These are phyloP conservation scores for Phytophthora hybrid DNA, from an alignment of 352 stramenopile species.

Conservation along the genomic window DNA sequence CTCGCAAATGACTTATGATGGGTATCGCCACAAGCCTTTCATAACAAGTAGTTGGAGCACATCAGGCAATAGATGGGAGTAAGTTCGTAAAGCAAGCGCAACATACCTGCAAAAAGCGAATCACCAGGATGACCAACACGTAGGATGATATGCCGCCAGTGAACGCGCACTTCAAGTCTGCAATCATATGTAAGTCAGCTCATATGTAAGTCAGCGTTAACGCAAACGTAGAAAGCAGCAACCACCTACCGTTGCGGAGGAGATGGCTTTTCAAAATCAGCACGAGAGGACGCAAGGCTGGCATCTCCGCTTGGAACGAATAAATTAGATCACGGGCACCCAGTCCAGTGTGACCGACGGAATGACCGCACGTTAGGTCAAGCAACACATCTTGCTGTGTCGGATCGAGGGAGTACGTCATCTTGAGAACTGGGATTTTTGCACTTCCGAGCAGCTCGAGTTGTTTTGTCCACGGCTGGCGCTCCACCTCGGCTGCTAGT, in stretches of 20 bases:
- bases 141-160: constrained; percentile 97
- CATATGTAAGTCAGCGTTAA: background rate
- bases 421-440: constrained; percentile 97
- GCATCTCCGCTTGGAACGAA: constrained; percentile 90
- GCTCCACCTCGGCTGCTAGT: constrained; percentile 85
- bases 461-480: constrained; percentile 76
- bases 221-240: constrained; percentile 30
- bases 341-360: constrained; percentile 94
- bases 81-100: background rate
- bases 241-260: constrained; percentile 54
- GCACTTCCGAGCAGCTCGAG: constrained; percentile 95
- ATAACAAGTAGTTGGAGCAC: background rate
- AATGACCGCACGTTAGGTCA: constrained; percentile 96
- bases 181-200: background rate
- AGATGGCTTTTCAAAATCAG: constrained; percentile 94
- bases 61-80: background rate
- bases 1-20: constrained; percentile 60
- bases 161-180: constrained; percentile 94
- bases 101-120: constrained; percentile 93
- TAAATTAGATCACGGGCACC: constrained; percentile 93
- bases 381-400: constrained; percentile 72
- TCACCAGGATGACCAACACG: constrained; percentile 94
- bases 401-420: constrained; percentile 61
- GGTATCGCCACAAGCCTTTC: constrained; percentile 76
- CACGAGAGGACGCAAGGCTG: constrained; percentile 94